These are phyloP conservation scores for Penicillium simplicissimum DNA, from an alignment of 495 filamentous ascomycete species.

Conservation along the genomic window DNA sequence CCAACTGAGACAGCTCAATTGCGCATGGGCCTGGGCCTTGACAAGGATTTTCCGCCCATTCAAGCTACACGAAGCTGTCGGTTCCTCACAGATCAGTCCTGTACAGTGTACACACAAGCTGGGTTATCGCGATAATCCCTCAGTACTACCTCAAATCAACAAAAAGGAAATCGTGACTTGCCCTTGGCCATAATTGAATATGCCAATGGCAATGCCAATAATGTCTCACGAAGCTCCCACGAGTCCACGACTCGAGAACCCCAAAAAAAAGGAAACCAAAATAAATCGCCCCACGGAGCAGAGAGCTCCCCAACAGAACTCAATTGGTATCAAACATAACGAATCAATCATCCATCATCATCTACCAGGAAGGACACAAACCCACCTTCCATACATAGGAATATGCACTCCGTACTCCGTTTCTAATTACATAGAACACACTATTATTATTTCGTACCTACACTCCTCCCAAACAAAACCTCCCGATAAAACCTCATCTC, in stretches of 20 bases:
- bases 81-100: background rate
- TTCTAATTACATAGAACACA: no score
- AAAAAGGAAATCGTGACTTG: background rate
- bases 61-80: constrained; percentile 4
- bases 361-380: background rate
- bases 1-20: constrained; percentile 4
- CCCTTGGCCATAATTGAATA: background rate
- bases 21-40: background rate
- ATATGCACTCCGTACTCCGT: no score
- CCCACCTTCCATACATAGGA: no score
- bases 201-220: background rate
- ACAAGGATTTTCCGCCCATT: background rate
- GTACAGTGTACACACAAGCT: background rate
- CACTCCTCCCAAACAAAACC: constrained; percentile 29
- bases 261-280: background rate
- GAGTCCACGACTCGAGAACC: background rate
- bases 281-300: background rate
- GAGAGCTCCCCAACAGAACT: constrained; percentile 4
- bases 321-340: constrained; percentile 4
- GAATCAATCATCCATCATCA: background rate
- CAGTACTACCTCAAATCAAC: background rate
- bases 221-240: background rate
- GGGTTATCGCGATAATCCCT: background rate
- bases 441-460: no score
- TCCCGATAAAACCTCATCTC: constrained; percentile 80